Evolutionary conservation across 768 basidiomycete genomes (phyloP), one percentile per base, ranked within the genome.

Genomic region (Hericium alpestre): DNA sequence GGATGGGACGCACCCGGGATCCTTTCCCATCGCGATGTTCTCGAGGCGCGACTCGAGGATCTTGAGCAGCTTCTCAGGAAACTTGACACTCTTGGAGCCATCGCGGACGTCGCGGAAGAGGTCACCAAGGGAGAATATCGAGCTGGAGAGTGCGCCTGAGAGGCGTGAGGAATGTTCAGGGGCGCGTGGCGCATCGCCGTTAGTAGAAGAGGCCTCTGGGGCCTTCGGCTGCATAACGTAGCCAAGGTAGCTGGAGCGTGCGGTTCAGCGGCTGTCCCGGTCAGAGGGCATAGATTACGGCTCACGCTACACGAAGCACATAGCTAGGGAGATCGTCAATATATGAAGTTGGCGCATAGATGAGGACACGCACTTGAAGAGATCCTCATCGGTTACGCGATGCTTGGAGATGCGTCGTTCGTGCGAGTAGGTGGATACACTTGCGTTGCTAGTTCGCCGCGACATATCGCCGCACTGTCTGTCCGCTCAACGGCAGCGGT

Each of bases 1-100:
- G 39, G 46, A 23, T 20, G 23, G 38, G 39, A 81, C 92, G 72
- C 70, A 95, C 93, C 79, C 83, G 38, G 88, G 71, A 67, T 96
- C 92, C 73, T 86, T 88, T 3, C 92, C 93, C 86, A 94, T 91
- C 9, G 91, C 91, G 63, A 98, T 93, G 62, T 86, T 82, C 74
- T 94, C 87, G 70, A 98, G 70, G 70, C 84, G 90, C 71, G 84
- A 81, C 69, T 96, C 93, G 60, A 99, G 73, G 8, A 90, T 86
- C 72, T 93, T 97, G 56, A 97, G 68, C 58, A 96, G 73, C 71
- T 93, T 93, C 72, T 97, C 93, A 0, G 95, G 94, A 69, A 94
- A 97, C 67, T 90, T 91, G 66, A 90, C 87, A 59, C 82, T 87
- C 74, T 88, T 92, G 55, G 83, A 80, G 5, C 89, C 85, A 70